A percentile compares a stretch with the other conserved stretches of the same genome.
These are phyloP conservation scores for Cystobasidium tubakii DNA, from an alignment of 768 basidiomycete species.

Conservation along the genomic window DNA sequence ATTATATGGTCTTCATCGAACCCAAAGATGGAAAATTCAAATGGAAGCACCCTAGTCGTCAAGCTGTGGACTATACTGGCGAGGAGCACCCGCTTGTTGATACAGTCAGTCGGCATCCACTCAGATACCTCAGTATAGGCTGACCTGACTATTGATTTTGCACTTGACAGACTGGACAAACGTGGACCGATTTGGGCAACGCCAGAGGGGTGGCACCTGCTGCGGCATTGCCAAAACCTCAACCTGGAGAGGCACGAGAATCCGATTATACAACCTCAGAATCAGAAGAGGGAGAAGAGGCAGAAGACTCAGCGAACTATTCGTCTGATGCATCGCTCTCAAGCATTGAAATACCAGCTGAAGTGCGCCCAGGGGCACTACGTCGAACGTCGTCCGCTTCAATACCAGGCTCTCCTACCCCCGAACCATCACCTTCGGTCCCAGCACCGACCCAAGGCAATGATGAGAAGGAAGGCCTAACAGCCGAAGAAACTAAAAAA, in stretches of 20 bases:
- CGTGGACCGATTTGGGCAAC: conserved; percentile 18
- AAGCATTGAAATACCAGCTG: neutral
- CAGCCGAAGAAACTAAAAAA: neutral
- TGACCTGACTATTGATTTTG: too few relatives aligned
- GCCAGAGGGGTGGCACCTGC: conserved; percentile 11
- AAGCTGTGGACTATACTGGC: neutral
- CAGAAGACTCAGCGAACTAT: neutral
- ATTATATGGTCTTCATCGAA: conserved; percentile 28
- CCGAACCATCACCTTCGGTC: neutral
- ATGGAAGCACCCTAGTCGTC: neutral
- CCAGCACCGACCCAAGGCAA: neutral
- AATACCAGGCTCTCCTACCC: neutral
- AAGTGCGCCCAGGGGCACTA: neutral
- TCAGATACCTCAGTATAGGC: too few relatives aligned
- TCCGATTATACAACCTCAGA: neutral
- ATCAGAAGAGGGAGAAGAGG: neutral
- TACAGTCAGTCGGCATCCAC: conserved; percentile 19
- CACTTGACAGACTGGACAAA: conserved; percentile 8
- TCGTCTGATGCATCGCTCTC: conserved; percentile 6
- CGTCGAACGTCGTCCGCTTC: conserved; percentile 6
- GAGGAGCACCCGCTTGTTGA: conserved; percentile 34
- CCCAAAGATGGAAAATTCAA: conserved; percentile 15
- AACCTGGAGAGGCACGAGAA: neutral
- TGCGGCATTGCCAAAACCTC: neutral
- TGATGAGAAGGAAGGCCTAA: neutral